Percentiles rank a stretch among this genome's conserved stretches.
phyloP scores from a whole-genome alignment of 2,329 filamentous ascomycete genomes.

The Calcarisporium arbuscula region DNA sequence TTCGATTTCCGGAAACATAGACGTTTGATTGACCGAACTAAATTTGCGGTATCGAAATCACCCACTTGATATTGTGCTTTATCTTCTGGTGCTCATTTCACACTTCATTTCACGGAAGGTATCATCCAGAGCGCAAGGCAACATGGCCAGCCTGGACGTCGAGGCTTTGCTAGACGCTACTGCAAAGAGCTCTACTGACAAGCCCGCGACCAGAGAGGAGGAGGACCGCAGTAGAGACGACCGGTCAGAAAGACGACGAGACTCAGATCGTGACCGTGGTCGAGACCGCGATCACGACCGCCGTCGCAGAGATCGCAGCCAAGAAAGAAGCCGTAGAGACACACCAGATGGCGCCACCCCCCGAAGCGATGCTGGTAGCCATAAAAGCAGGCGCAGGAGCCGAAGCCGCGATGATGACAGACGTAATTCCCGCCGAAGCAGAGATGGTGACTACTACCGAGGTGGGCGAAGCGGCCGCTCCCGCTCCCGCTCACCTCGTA shows the following conservation, averaged over 20 bases:
- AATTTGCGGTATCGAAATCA: no score
- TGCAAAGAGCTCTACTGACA: slow-evolving; percentile 53
- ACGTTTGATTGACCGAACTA: no score
- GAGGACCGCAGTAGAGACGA: slow-evolving; percentile 41
- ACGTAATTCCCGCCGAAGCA: slow-evolving; percentile 66
- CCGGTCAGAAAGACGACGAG: slow-evolving; percentile 9
- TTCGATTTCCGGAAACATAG: no score
- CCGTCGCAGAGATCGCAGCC: slow-evolving; percentile 51
- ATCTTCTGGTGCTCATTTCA: no score
- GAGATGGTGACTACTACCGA: slow-evolving; percentile 66
- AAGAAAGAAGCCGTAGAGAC: slow-evolving; percentile 35
- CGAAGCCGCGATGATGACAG: slow-evolving; percentile 71
- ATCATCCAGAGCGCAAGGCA: no score
- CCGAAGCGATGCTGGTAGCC: slow-evolving; percentile 70
- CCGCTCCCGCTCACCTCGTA: slow-evolving; percentile 62
- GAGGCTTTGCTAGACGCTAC: slow-evolving; percentile 87
- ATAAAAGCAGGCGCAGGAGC: slow-evolving; percentile 76
- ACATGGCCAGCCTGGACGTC: slow-evolving; percentile 59
- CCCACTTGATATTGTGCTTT: not conserved
- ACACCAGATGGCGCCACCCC: slow-evolving; percentile 59
- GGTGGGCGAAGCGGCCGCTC: slow-evolving; percentile 45
- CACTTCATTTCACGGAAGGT: no score
- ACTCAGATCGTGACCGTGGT: slow-evolving; percentile 48
- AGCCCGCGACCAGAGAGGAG: slow-evolving; percentile 39
- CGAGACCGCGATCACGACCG: slow-evolving; percentile 51